phyloP scores from a whole-genome alignment of 2,329 filamentous ascomycete genomes.

The Pseudogymnoascus sp. region DNA sequence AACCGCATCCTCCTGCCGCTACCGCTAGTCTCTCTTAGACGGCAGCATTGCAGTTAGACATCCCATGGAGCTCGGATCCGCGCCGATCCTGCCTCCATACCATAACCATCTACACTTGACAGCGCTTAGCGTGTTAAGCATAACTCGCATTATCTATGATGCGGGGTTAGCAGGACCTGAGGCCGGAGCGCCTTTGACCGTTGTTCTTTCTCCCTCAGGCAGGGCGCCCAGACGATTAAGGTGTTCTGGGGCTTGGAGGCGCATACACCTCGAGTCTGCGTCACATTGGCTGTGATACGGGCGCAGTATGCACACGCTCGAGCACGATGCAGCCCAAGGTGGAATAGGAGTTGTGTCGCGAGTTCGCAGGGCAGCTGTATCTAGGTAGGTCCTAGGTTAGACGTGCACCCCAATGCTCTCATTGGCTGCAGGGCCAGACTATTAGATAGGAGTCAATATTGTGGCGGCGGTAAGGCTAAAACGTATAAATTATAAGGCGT shows the following conservation, averaged over 20 bases:
- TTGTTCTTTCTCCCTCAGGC: neutral
- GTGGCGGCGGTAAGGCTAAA: neutral
- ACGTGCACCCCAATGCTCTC: neutral
- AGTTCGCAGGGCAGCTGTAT: neutral
- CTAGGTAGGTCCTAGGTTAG: no score
- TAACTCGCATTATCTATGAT: neutral
- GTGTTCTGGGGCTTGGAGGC: no score
- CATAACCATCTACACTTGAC: neutral
- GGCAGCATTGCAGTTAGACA: neutral
- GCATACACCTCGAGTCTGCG: neutral
- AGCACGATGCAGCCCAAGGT: slow-evolving; percentile 5
- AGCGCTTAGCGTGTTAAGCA: neutral
- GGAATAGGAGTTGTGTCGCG: neutral
- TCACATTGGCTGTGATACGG: neutral
- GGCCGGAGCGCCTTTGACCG: neutral
- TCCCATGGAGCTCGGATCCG: neutral
- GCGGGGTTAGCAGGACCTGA: neutral
- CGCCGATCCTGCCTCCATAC: neutral
- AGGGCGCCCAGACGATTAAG: no score
- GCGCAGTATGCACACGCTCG: slow-evolving; percentile 15
- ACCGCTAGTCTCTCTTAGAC: neutral
- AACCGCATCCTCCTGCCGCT: no score
- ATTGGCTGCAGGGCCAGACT: neutral
- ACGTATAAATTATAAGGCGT: neutral
- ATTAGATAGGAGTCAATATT: neutral